Evolutionary conservation across 305 asterid genomes (phyloP), one percentile per base, ranked within the genome.

Genomic region (Fraxinus greggii): DNA sequence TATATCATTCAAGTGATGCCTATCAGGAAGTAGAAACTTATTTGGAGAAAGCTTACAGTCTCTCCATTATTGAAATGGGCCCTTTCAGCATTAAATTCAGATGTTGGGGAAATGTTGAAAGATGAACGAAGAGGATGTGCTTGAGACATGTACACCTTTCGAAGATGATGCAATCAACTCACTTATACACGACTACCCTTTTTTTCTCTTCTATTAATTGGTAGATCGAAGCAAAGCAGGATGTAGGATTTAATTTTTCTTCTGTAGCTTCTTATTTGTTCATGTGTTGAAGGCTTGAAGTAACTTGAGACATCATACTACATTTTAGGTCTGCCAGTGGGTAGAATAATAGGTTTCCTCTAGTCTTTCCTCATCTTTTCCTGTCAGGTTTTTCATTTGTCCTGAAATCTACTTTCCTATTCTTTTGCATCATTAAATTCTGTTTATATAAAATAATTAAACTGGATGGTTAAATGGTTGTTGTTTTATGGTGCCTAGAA

Each of bases 41-140:
- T 33, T 33, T 33, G 36, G 36, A 33, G 36, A 33, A 33, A 33
- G 36, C 36, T 33, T 33, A 33, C 36, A 32, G 35, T 32, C 35
- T 33, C 36, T 33, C 36, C 36, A 33, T 33, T 33, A 33, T 33
- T 33, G 36, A 33, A 33, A 33, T 33, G 92, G 93, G 69, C 13
- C 0, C 36, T 24, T 19, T 65, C 35, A 24, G 73, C 24, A 28
- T 10, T 26, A 63, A 63, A 23, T 5, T 63, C 21, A 3, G 32
- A 26, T 26, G 4, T 61, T 7, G 72, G 1, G 1, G 23, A 15
- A 61, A 23, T 61, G 33, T 63, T 28, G 33, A 26, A 26, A 24
- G n/a, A 10, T 63, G 31, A 24, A 26, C 0, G 7, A 24, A 9
- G 4, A 59, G 3, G 69, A 59, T 5, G 12, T 21, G 69, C 23